Evolutionary conservation across 2,329 filamentous ascomycete species (phyloP), one percentile per base, ranked within the genome.

Genomic region (Akanthomyces dipterigenus): DNA sequence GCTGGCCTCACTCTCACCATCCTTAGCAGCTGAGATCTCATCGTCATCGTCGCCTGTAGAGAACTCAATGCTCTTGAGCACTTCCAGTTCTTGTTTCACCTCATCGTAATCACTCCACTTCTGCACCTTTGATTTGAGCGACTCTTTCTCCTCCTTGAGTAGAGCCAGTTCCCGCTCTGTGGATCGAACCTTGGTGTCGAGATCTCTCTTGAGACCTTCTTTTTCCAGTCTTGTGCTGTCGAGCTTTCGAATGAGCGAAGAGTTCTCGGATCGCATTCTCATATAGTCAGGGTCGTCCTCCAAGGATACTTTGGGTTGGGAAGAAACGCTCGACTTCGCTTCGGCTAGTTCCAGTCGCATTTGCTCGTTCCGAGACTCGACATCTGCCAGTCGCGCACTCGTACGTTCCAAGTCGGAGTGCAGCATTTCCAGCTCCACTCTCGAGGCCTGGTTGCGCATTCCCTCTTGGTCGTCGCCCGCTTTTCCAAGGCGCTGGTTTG

Each of bases 21-120:
- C 77, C 2, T 73, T 65, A 31, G 73, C 67, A 18, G 78, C 79
- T 34, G 75, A 70, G 9, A 80, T 77, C 2, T 89, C 87, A 51
- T 93, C 90, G 63, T 96, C 92, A 63, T 96, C 92, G 64, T 93
- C 90, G 8, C 91, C 93, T 0, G 91, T 93, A 2, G 93, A 90
- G 69, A 99, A 96, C 72, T 99, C 95, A 68, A 99, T 97, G 67
- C 93, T 96, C 83, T 96, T 96, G 63, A 99, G 84, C 64, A 98
- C 93, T 69, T 98, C 93, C 3, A 99, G 82, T 74, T 99, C 96
- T 65, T 96, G 90, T 76, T 95, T 97, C 53, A 99, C 86, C 63
- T 98, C 93, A 38, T 98, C 93, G 72, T 99, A 99, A 72, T 99
- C 95, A 66, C 86, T 86, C 86, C 91, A 96, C 71, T 90, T 96